Base-by-base conservation (phyloP, 192 early-diverging fungal species). In the Coemansia aciculifera region DNA sequence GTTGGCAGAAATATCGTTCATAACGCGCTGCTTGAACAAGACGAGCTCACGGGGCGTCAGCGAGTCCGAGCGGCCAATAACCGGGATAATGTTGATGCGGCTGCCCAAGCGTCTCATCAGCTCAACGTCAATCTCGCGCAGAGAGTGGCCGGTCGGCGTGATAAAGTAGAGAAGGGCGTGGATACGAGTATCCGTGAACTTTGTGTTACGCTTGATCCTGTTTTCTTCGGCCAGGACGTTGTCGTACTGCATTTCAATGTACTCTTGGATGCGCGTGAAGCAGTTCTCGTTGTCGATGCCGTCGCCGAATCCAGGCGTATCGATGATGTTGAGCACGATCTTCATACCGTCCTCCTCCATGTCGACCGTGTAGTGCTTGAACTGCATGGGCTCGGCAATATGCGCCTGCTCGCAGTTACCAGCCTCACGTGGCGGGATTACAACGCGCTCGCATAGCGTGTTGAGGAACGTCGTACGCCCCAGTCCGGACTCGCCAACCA, bases 381-480 rank as follows among this genome's bases (percentile, higher is more conserved):
- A 96, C 59, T 85, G 85, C 81, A 97, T 94, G 17, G 95, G 94
- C 75, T 93, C 91, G 64, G 91, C 89, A n/a, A 88, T 83, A 46
- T 93, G 89, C 38, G 94, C 94, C 64, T 87, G 85, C 59, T 93
- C 89, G 36, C 91, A 87, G 63, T 84, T 85, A 52, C 86, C 86
- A 24, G 81, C 64, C 37, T 90, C 89, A 37, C 84, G 85, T 44
- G 93, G 84, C 17, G 87, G 79, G 36, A 95, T 84, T 39, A 92
- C 90, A 67, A 72, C 73, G 57, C 86, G 85, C 79, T 94, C 93
- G 83, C 96, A 99, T 38, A 99, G 87, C 9, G 98, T 97, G 87
- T 99, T 99, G 56, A 98, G 89, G 86, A 99, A 98, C 42, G 98
- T 99, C 52, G 95, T 94, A 66, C 97, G 95, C n/a, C 98, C 98